These are phyloP conservation scores for Edaphochlamys debaryana DNA, from an alignment of 139 green algal species.

Conservation along the genomic window DNA sequence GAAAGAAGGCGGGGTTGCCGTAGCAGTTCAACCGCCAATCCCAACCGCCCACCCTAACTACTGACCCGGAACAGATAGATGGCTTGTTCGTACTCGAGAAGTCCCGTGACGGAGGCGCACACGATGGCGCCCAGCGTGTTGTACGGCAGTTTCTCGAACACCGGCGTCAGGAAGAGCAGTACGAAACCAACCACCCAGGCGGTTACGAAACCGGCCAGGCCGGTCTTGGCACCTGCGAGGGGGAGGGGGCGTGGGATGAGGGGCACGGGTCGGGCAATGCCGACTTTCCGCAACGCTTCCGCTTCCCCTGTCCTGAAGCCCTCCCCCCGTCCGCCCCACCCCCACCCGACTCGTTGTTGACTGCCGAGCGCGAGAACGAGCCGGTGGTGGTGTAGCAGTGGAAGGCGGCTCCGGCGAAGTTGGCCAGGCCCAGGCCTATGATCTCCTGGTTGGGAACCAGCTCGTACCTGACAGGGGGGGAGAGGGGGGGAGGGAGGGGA, in stretches of 20 bases:
- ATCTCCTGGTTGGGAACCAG: slow-evolving; percentile 89
- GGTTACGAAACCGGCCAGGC: slow-evolving; percentile 55
- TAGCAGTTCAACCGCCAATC: too few species aligned
- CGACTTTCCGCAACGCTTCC: too few species aligned
- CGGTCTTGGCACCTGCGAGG: slow-evolving; percentile 64
- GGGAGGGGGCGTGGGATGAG: not conserved
- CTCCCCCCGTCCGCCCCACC: too few species aligned
- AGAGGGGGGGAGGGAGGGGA: too few species aligned
- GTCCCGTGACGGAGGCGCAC: slow-evolving; percentile 67
- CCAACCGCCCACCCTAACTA: too few species aligned
- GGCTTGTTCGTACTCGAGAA: slow-evolving; percentile 73
- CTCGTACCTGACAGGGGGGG: slow-evolving; percentile 61
- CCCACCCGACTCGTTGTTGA: slow-evolving; percentile 56
- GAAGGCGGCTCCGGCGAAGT: slow-evolving; percentile 86
- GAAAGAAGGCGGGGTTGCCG: too few species aligned
- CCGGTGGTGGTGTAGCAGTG: slow-evolving; percentile 86
- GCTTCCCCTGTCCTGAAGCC: too few species aligned
- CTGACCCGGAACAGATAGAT: slow-evolving; percentile 65
- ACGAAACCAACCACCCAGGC: slow-evolving; percentile 74
- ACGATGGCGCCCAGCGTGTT: slow-evolving; percentile 83
- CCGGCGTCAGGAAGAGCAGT: slow-evolving; percentile 78
- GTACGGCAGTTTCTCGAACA: slow-evolving; percentile 80
- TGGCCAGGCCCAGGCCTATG: slow-evolving; percentile 86
- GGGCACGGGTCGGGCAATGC: too few species aligned
- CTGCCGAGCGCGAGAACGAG: slow-evolving; percentile 73